Evolutionary conservation across 441 rosid species (phyloP).

Genomic region (Pelargonium citronellum): DNA sequence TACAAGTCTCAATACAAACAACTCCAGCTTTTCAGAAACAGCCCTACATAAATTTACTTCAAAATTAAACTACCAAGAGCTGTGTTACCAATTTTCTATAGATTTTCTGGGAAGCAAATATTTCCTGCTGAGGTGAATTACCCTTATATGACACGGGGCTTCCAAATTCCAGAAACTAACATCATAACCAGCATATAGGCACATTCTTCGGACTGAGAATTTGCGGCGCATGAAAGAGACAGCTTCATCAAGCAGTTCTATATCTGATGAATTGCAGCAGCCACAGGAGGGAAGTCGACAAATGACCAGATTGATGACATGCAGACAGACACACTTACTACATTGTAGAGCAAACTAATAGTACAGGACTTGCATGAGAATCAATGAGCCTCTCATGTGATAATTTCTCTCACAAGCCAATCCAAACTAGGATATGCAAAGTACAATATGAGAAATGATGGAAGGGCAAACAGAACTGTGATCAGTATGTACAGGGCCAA

Average conservation of each 20-base stretch:
- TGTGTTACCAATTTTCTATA: neutral
- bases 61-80: slow-evolving; percentile 15
- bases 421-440: slow-evolving; percentile 71
- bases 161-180: slow-evolving; percentile 4
- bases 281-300: slow-evolving; percentile 27
- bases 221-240: neutral
- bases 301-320: slow-evolving; percentile 19
- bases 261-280: slow-evolving; percentile 10
- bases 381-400: slow-evolving; percentile 34
- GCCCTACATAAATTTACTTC: too few relatives aligned
- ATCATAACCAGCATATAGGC: slow-evolving; percentile 6
- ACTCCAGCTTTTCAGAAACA: slow-evolving; percentile 9
- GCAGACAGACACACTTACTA: neutral
- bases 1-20: slow-evolving; percentile 18
- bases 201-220: slow-evolving; percentile 6
- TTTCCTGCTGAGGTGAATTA: too few relatives aligned
- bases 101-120: slow-evolving; percentile 1
- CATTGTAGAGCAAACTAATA: slow-evolving; percentile 19
- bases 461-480: slow-evolving; percentile 64
- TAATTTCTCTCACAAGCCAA: slow-evolving; percentile 78
- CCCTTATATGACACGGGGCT: neutral
- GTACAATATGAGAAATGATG: slow-evolving; percentile 66
- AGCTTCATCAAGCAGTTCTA: neutral
- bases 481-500: slow-evolving; percentile 61
- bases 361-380: slow-evolving; percentile 17